phyloP scores from a whole-genome alignment of 805 yeast species.

The Candida berthetii region DNA sequence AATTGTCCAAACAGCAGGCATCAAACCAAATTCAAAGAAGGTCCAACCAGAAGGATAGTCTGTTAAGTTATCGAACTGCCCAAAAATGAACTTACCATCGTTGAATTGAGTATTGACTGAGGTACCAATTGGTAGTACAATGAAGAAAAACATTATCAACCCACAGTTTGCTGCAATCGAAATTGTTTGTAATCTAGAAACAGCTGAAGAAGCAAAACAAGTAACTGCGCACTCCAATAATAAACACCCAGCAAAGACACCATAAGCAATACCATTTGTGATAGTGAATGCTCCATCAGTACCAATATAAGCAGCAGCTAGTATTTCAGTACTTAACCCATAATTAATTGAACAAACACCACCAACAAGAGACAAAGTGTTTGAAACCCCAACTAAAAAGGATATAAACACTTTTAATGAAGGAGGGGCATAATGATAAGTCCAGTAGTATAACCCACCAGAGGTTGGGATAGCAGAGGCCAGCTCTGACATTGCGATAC shows the following conservation, averaged over 20 bases:
- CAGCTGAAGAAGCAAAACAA: conserved; percentile 43
- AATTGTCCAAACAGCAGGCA: conserved; percentile 72
- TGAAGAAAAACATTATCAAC: conserved; percentile 43
- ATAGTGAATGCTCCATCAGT: conserved; percentile 45
- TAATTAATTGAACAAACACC: conserved; percentile 60
- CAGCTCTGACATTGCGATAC: conserved; percentile 55
- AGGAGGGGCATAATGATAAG: conserved; percentile 55
- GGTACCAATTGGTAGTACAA: conserved; percentile 59
- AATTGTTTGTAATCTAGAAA: conserved; percentile 49
- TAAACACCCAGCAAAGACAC: conserved; percentile 55
- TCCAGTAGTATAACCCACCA: conserved; percentile 68
- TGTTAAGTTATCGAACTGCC: conserved; percentile 40
- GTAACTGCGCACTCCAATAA: conserved; percentile 43
- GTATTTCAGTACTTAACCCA: conserved; percentile 51
- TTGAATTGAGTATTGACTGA: conserved; percentile 33
- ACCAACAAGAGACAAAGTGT: conserved; percentile 54
- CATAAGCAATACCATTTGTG: conserved; percentile 48
- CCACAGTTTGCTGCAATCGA: conserved; percentile 47
- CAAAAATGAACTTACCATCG: conserved; percentile 48
- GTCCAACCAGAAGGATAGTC: conserved; percentile 60
- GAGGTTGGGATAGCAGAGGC: conserved; percentile 65
- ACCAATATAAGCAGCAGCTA: conserved; percentile 47
- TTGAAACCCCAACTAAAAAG: conserved; percentile 56
- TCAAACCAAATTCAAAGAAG: conserved; percentile 41
- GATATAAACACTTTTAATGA: conserved; percentile 41